Evolutionary conservation across 495 filamentous ascomycete genomes (phyloP).

Genomic region (Penicillium taxi): DNA sequence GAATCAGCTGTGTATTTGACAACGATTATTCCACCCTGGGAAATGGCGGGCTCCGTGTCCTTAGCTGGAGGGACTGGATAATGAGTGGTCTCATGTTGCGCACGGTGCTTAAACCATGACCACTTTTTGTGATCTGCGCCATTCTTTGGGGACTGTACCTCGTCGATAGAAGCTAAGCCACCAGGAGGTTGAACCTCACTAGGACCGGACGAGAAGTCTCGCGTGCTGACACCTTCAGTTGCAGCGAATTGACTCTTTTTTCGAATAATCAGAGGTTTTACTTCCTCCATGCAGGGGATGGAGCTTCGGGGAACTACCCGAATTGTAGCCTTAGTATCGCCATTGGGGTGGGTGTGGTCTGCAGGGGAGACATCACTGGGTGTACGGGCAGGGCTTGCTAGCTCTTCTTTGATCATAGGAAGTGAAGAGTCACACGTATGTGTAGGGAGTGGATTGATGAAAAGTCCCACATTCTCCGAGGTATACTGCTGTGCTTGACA

Average conservation of each 20-base stretch:
- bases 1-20: too few relatives aligned
- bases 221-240: neutral
- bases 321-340: conserved; percentile 34
- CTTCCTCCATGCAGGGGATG: conserved; percentile 28
- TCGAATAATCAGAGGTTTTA: conserved; percentile 47
- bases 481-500: conserved; percentile 3
- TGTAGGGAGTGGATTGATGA: conserved; percentile 50
- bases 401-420: conserved; percentile 48
- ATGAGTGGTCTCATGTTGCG: conserved; percentile 33
- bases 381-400: conserved; percentile 12
- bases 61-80: conserved; percentile 10
- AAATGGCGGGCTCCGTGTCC: conserved; percentile 15
- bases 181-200: conserved; percentile 12
- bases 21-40: conserved; percentile 22
- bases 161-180: conserved; percentile 26
- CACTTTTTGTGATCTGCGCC: conserved; percentile 45
- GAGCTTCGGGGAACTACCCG: conserved; percentile 42
- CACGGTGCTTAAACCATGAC: conserved; percentile 58
- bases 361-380: conserved; percentile 3
- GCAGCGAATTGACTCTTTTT: conserved; percentile 35
- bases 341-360: conserved; percentile 18
- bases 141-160: conserved; percentile 24
- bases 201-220: conserved; percentile 11
- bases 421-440: conserved; percentile 29
- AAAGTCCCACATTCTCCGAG: conserved; percentile 14